Conservation (phyloP, 148 eudicot genomes). For the Dianthus caryophyllus region DNA sequence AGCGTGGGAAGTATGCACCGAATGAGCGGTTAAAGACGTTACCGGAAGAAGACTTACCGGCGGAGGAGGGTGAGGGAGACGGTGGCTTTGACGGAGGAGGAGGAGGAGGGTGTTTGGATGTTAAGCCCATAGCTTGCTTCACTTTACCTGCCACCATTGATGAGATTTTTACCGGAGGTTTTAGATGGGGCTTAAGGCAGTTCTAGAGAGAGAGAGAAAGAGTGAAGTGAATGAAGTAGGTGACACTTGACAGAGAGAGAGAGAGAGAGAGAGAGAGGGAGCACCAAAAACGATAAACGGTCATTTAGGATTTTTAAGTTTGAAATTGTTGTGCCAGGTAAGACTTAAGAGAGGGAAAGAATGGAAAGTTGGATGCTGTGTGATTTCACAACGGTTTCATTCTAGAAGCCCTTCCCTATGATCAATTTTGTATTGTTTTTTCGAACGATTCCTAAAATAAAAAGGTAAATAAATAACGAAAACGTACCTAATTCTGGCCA, state of each 20-base stretch:
- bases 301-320: neutral
- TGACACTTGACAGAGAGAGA: neutral
- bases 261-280: constrained; percentile 12
- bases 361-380: neutral
- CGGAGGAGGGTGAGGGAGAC: constrained; percentile 28
- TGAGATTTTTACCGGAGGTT: neutral
- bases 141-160: constrained; percentile 79
- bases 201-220: neutral
- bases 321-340: constrained; percentile 9
- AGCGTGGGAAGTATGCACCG: constrained; percentile 73
- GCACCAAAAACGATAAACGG: neutral
- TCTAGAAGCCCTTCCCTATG: too few species aligned
- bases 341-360: neutral
- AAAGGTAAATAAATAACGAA: too few species aligned
- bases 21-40: constrained; percentile 63
- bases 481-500: too few species aligned
- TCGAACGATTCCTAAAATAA: too few species aligned
- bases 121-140: constrained; percentile 55
- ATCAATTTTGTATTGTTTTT: too few species aligned
- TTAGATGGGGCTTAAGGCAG: neutral
- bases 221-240: neutral
- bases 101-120: constrained; percentile 33
- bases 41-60: constrained; percentile 27
- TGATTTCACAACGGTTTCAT: neutral
- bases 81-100: constrained; percentile 63